Base-by-base conservation (phyloP, 495 filamentous ascomycete species). In the Podospora sp. region DNA sequence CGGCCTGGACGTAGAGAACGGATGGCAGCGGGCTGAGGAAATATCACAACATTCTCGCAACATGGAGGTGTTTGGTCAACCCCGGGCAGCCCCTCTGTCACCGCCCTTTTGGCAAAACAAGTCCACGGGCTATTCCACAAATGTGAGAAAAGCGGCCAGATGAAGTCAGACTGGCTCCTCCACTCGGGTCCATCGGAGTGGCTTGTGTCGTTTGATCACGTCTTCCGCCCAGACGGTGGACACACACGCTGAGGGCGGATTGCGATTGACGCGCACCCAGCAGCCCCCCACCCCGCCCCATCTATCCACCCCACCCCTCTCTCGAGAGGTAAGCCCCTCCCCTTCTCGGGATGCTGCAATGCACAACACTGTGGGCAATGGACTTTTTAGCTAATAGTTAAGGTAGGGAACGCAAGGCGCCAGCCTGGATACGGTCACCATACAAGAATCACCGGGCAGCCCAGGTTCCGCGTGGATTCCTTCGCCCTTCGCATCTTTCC, bases 21-120 rank as follows among this genome's bases (percentile, higher is more conserved):
- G 22, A 70, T 67, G 65, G 60, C 53, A 60, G 68, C 46, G 60
- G 49, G 27, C 46, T 64, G 56, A 46, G 56, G 60, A 59, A 72
- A 76, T 72, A 77, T 75, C 65, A 68, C 75, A 72, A 71, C 73
- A 77, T 75, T 75, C 75, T 77, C 22, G 70, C 71, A 74, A 73
- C 71, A 75, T 72, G 26, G 8, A 46, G 21, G 6, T 64, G 72
- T 69, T 55, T 65, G 68, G 68, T 63, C 69, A 71, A 69, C 40
- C 22, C 46, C 66, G 65, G 64, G 66, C 67, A n/a, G 35, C 24
- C 29, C 40, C 60, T 71, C 66, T 65, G 67, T 73, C 74, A 74
- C 55, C 50, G 59, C 55, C 27, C 27, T 49, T 51, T 55, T 62
- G 33, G 61, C 22, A n/a, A 21, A 62, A 25, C 20, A 18, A 40